Percentiles rank a stretch among this genome's conserved stretches.
Conservation (phyloP, 495 filamentous ascomycete species). For the Aspergillus baeticus region DNA sequence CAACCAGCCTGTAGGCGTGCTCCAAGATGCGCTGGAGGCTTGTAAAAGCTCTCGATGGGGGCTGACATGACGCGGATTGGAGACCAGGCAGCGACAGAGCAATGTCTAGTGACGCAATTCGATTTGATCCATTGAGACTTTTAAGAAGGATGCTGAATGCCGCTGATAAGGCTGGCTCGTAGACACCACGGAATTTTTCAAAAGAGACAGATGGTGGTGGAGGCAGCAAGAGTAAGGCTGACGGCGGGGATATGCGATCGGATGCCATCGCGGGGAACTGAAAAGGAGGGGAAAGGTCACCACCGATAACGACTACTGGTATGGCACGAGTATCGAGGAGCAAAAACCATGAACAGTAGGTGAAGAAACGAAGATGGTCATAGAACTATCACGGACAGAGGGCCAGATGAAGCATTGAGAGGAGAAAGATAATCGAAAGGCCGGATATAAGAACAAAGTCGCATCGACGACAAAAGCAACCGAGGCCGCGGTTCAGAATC, state of each 20-base stretch:
- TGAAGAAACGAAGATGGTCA: neutral
- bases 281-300: conserved; percentile 11
- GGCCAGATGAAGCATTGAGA: neutral
- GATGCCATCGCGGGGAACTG: conserved; percentile 24
- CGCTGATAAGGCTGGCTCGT: conserved; percentile 37
- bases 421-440: neutral
- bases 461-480: neutral
- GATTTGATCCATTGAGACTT: conserved; percentile 26
- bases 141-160: conserved; percentile 30
- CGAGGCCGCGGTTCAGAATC: conserved; percentile 2
- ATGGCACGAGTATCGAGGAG: neutral
- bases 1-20: conserved; percentile 74
- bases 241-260: conserved; percentile 23
- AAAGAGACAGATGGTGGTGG: conserved; percentile 42
- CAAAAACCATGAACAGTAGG: neutral
- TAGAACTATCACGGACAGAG: neutral
- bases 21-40: conserved; percentile 69
- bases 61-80: conserved; percentile 34
- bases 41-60: conserved; percentile 57
- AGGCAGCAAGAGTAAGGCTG: conserved; percentile 48
- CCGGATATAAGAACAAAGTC: neutral
- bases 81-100: conserved; percentile 42
- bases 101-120: conserved; percentile 42
- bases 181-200: conserved; percentile 37
- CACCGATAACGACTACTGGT: neutral